Base-by-base conservation (phyloP, 2,329 filamentous ascomycete species). In the Ramularia endophylla region DNA sequence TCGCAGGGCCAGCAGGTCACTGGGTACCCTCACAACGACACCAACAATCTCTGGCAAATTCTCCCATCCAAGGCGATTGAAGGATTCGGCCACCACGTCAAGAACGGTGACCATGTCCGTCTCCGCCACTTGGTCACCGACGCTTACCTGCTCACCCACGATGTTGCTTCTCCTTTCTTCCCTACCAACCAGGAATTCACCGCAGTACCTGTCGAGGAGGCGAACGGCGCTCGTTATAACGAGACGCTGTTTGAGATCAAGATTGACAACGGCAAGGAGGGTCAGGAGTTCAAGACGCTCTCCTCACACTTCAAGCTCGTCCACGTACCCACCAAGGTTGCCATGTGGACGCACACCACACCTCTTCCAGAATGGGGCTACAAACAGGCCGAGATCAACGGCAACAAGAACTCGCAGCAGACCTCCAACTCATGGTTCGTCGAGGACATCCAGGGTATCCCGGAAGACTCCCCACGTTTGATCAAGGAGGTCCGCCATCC, bases 171-270 rank as follows among this genome's bases (percentile, higher is more conserved):
- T 38, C 92, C 92, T 19, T 95, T 83, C 70, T 94, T 82, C 65
- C 90, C 92, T 4, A 98, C 92, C 47, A 98, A 98, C 74, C 92
- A 98, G 66, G 92, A 98, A 63, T 98, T 98, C 62, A 97, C 92
- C 12, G 88, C 87, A 11, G 82, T 89, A 5, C 65, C 79, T 9
- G 56, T 76, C 2, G 85, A 87, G 29, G 78, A 90, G 27, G 88
- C 85, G 3, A 74, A 80, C 43, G 84, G 79, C 25, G 73, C 78
- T 31, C 83, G 89, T 30, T 79, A 78, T 60, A 90, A 94, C 52
- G 92, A 98, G 52, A 95, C 89, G 1, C 68, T 95, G 8, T 98
- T 98, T 55, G 88, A 97, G 68, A 76, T 98, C 55, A 82, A 84
- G 58, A 83, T 97, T 49, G 92, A 97, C 62, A 79, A 85, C 51